Base-by-base conservation (phyloP, 2,329 filamentous ascomycete species). In the Thielaviopsis musarum region DNA sequence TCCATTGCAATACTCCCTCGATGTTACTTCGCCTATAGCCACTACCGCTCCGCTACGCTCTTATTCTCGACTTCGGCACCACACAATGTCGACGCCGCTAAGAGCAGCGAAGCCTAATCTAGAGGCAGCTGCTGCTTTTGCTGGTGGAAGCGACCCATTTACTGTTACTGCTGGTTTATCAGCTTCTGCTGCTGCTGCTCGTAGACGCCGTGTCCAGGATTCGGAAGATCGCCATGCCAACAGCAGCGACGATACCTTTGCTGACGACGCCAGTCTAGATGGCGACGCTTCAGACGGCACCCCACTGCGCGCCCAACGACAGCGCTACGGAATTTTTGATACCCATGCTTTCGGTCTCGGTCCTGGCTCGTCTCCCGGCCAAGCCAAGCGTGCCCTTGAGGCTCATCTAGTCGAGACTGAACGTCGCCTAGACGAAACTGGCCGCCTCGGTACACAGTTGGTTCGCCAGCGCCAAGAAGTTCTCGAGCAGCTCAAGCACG, bases 391-490 rank as follows among this genome's bases (percentile, higher is more conserved):
- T 64, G 90, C 90, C 52, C 77, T 98, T 52, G 86, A 95, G 71
- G 89, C 91, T 57, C 93, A 97, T 72, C 78, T 98, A 54, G 84
- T 87, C 63, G 93, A 98, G 71, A 96, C 91, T 1, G 89, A 95
- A 67, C 85, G 90, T 61, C 83, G 91, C 61, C 84, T 98, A 63
- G 87, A 94, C 67, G 91, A 97, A 69, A 88, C 91, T 5, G 93
- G 89, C 28, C 90, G 87, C 67, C 74, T 98, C 49, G 93, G 93
- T 63, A 93, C 86, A 24, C 85, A 89, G 10, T 79, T 98, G 28
- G 82, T 97, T 24, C 82, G 91, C 64, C 93, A 97, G 73, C 85
- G 89, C 65, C 85, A 85, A 68, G 84, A 94, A 63, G 78, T 98
- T 61, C 81, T 83, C 52, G 87, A 94, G 52, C 84, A 87, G 65